Evolutionary conservation across 352 stramenopile species (phyloP).

Genomic region (Thalassiosira exigua): DNA sequence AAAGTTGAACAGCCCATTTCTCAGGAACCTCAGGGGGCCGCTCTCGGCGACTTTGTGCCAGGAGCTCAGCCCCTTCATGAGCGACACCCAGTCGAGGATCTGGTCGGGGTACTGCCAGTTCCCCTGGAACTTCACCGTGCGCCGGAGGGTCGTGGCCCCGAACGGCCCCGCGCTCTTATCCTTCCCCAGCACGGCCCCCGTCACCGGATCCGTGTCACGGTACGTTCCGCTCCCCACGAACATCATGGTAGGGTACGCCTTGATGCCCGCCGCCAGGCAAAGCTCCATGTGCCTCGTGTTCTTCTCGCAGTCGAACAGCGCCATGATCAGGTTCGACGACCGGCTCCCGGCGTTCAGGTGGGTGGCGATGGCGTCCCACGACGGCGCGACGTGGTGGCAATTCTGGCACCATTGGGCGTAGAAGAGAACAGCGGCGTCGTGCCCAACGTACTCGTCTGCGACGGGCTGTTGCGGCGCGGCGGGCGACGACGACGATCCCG

Average conservation of each 20-base stretch:
- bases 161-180: conserved; percentile 51
- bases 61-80: conserved; percentile 68
- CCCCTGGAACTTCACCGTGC: conserved; percentile 72
- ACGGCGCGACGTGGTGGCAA: conserved; percentile 66
- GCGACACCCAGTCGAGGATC: conserved; percentile 77
- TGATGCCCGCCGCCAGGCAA: conserved; percentile 55
- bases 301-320: conserved; percentile 79
- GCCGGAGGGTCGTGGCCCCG: conserved; percentile 44
- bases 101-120: conserved; percentile 77
- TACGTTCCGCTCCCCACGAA: conserved; percentile 72
- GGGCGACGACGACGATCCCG: neutral
- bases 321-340: conserved; percentile 69
- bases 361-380: conserved; percentile 69
- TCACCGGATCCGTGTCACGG: conserved; percentile 63
- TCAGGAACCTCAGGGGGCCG: conserved; percentile 47
- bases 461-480: neutral
- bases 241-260: conserved; percentile 75
- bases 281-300: conserved; percentile 63
- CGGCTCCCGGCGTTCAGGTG: conserved; percentile 63
- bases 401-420: conserved; percentile 77
- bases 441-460: conserved; percentile 52
- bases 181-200: conserved; percentile 46
- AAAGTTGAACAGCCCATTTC: conserved; percentile 51
- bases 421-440: conserved; percentile 78
- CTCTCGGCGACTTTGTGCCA: conserved; percentile 67